Percentiles rank a stretch among this genome's conserved stretches.
Evolutionary conservation across 192 early-diverging fungal genomes (phyloP).

Genomic region (Phlyctochytrium planicorne): DNA sequence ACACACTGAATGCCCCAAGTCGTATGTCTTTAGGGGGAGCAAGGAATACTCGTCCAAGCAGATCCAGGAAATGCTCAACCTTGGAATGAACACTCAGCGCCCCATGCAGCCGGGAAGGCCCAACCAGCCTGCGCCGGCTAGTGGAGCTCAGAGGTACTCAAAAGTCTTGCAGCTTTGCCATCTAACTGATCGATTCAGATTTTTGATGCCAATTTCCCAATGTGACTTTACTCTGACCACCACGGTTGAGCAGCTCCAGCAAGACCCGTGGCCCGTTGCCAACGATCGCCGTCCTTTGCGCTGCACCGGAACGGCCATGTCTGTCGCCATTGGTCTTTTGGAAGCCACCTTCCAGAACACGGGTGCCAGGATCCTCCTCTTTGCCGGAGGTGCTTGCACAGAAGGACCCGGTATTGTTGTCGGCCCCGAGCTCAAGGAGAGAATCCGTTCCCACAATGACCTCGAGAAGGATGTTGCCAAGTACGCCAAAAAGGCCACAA

Average conservation of each 20-base stretch:
- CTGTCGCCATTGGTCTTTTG: slow-evolving; percentile 87
- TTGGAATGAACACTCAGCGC: slow-evolving; percentile 46
- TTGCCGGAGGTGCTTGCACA: slow-evolving; percentile 88
- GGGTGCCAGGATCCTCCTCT: slow-evolving; percentile 90
- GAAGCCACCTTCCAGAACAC: slow-evolving; percentile 92
- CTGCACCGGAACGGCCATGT: slow-evolving; percentile 93
- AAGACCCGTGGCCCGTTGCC: slow-evolving; percentile 95
- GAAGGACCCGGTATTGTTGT: slow-evolving; percentile 97
- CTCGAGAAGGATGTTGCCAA: slow-evolving; percentile 93
- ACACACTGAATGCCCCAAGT: slow-evolving; percentile 93
- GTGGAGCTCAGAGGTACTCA: slow-evolving; percentile 55
- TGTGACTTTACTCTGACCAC: slow-evolving; percentile 96
- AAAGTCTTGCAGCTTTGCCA: background rate
- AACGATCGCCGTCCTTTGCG: slow-evolving; percentile 86
- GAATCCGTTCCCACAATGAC: slow-evolving; percentile 97
- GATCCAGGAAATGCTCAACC: slow-evolving; percentile 96
- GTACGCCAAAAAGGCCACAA: slow-evolving; percentile 89
- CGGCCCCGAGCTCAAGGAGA: slow-evolving; percentile 85
- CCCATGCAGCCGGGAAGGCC: slow-evolving; percentile 52
- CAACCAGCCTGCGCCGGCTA: slow-evolving; percentile 18
- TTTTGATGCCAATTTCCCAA: slow-evolving; percentile 88
- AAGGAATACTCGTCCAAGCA: slow-evolving; percentile 96
- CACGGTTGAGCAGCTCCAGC: slow-evolving; percentile 94
- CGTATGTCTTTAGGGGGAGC: slow-evolving; percentile 94
- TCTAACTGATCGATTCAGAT: slow-evolving; percentile 50